Conservation (phyloP, 2,329 filamentous ascomycete genomes). For the Microsporum ferrugineum region DNA sequence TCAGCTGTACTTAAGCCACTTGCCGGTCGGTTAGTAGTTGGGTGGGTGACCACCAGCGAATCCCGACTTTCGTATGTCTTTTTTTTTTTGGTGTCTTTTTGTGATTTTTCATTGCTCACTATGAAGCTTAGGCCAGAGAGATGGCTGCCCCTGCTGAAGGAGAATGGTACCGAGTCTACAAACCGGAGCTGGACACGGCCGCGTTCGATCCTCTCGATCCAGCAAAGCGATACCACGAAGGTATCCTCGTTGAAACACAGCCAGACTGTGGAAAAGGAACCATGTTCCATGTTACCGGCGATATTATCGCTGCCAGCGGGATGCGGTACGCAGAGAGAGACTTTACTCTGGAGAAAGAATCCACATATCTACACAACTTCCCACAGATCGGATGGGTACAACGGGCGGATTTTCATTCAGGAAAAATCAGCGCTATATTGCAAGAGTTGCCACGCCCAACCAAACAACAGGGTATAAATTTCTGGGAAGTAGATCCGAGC, state of each 20-base stretch:
- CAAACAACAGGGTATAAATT: constrained; percentile 14
- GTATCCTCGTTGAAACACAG: constrained; percentile 11
- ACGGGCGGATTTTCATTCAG: constrained; percentile 8
- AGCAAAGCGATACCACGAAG: constrained; percentile 13
- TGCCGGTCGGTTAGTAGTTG: background rate
- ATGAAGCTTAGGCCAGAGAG: background rate
- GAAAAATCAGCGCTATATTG: constrained; percentile 11
- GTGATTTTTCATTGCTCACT: background rate
- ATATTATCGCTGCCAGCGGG: constrained; percentile 10
- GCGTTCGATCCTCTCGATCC: constrained; percentile 13
- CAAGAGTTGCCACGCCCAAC: constrained; percentile 9
- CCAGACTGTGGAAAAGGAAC: background rate
- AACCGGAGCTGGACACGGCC: constrained; percentile 9
- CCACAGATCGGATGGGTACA: constrained; percentile 11
- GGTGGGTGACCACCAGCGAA: background rate
- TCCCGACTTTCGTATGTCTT: background rate
- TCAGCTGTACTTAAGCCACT: background rate
- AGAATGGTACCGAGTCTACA: constrained; percentile 11
- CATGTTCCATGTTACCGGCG: constrained; percentile 13
- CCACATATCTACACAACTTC: constrained; percentile 5
- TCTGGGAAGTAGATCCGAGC: constrained; percentile 10
- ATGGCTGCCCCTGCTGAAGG: background rate
- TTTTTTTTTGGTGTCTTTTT: background rate
- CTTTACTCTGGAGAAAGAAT: background rate
- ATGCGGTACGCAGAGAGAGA: constrained; percentile 12